A percentile compares a stretch with the other conserved stretches of the same genome.
Evolutionary conservation across 495 filamentous ascomycete species (phyloP).

Genomic region (Bombardia bombarda): DNA sequence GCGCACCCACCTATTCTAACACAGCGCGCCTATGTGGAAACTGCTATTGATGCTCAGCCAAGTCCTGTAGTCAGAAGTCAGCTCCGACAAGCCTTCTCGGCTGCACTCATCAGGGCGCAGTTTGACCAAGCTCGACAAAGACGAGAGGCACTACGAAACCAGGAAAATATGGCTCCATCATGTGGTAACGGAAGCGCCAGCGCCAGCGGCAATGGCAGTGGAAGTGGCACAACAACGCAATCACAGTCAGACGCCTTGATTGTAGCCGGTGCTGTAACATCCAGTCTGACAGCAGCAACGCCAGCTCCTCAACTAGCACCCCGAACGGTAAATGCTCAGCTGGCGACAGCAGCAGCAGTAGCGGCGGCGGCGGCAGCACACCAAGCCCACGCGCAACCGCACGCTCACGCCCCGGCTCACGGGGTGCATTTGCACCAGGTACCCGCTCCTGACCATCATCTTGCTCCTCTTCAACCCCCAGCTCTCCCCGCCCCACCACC

Average conservation of each 20-base stretch:
- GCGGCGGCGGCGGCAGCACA: constrained; percentile 14
- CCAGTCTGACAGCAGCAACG: background rate
- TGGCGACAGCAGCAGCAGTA: constrained; percentile 5
- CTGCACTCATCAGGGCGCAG: constrained; percentile 33
- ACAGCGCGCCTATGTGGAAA: constrained; percentile 30
- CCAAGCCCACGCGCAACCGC: constrained; percentile 14
- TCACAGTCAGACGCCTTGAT: background rate
- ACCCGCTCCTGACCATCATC: constrained; percentile 10
- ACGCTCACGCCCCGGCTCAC: constrained; percentile 7
- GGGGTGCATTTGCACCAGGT: constrained; percentile 18
- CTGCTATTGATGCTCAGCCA: constrained; percentile 33
- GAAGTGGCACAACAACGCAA: background rate
- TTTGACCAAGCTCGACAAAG: constrained; percentile 29
- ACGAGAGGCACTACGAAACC: constrained; percentile 18
- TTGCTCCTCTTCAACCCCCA: background rate
- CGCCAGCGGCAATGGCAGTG: background rate
- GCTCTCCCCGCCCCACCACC: background rate
- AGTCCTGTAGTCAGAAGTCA: constrained; percentile 31
- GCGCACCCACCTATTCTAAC: constrained; percentile 36
- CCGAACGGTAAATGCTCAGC: constrained; percentile 1
- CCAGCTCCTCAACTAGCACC: background rate
- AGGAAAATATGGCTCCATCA: constrained; percentile 9
- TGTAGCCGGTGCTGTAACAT: background rate
- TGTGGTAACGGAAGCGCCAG: background rate
- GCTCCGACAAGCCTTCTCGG: constrained; percentile 33